Conservation (phyloP, 2,329 filamentous ascomycete species). For the Ceratocystis destructans region DNA sequence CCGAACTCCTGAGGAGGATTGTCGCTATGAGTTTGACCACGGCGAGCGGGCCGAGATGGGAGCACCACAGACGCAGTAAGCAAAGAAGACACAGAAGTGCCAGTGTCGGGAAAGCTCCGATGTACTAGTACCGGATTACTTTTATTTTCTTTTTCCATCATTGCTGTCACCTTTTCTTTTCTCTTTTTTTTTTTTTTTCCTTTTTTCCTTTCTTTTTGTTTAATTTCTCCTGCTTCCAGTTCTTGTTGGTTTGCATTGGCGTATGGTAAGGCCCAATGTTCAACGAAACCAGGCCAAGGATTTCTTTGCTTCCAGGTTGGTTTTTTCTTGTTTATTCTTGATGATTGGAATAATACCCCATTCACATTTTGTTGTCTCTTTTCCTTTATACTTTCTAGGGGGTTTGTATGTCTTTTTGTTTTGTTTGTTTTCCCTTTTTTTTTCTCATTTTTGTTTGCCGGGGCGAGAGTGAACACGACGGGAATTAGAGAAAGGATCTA, state of each 20-base stretch:
- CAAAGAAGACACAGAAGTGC: not conserved
- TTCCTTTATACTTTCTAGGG: not conserved
- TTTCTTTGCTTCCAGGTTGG: not conserved
- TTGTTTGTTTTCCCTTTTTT: not conserved
- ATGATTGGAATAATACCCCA: constrained; percentile 4
- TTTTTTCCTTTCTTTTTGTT: not conserved
- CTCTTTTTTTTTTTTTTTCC: not conserved
- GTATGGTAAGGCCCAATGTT: constrained; percentile 5
- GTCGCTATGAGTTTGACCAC: constrained; percentile 24
- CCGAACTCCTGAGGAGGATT: constrained; percentile 51
- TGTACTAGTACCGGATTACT: not conserved
- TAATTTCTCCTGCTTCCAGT: not conserved
- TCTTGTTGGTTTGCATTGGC: not conserved
- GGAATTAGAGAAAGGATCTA: not conserved
- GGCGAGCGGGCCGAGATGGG: constrained; percentile 18
- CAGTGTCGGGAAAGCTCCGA: not conserved
- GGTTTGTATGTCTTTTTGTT: not conserved
- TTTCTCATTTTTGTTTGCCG: not conserved
- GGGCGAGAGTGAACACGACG: no score
- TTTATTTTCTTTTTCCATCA: constrained; percentile 3
- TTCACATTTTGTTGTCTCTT: not conserved
- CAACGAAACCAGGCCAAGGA: not conserved
- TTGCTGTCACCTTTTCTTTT: not conserved
- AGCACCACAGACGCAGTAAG: constrained; percentile 15
- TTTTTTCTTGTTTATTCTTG: not conserved